Evolutionary conservation across 2,329 filamentous ascomycete genomes (phyloP), one percentile per base, ranked within the genome.

Genomic region (Sporothrix pallida): DNA sequence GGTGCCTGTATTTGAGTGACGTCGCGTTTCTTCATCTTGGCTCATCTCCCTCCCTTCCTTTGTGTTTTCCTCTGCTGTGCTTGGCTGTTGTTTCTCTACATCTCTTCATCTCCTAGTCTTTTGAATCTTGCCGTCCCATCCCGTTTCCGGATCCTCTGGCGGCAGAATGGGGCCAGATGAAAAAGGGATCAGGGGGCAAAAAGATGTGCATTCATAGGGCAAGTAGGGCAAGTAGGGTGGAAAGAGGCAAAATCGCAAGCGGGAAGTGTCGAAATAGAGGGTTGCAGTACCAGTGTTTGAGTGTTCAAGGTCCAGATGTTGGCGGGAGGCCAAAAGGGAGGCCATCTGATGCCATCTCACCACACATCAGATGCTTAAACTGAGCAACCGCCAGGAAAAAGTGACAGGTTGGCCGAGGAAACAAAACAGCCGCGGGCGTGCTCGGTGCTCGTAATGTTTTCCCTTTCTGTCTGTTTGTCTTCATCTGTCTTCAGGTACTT

Each of bases 1-100:
- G 31, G 31, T 37, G 31, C 31, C 31, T 37, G 31, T 37, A 37
- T 37, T 37, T 37, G 31, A 37, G 44, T 37, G 65, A 68, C 65
- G 65, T 52, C 46, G 65, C 46, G 63, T 68, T 52, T 52, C 46
- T 10, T 37, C 65, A 52, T 68, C 46, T 68, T 65, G 62, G 62
- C 46, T 48, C 23, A 58, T 26, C 54, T 26, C 5, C 23, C 12
- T n/a, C 9, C 4, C 15, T 2, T 13, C 20, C 52, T 56, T 10
- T 26, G 52, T 56, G 4, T 13, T 20, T 20, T 56, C 52, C 23
- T n/a, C 23, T 56, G 52, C 13, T 52, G 48, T n/a, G 48, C 4
- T 8, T 48, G 48, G 20, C 23, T 26, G 52, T 26, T 56, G 20
- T 26, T 20, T 26, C 52, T 26, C 15, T 10, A 26, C 9, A 17